Evolutionary conservation across 352 stramenopile genomes (phyloP), one percentile per base, ranked within the genome.

Genomic region (Globisporangium orthogonon): DNA sequence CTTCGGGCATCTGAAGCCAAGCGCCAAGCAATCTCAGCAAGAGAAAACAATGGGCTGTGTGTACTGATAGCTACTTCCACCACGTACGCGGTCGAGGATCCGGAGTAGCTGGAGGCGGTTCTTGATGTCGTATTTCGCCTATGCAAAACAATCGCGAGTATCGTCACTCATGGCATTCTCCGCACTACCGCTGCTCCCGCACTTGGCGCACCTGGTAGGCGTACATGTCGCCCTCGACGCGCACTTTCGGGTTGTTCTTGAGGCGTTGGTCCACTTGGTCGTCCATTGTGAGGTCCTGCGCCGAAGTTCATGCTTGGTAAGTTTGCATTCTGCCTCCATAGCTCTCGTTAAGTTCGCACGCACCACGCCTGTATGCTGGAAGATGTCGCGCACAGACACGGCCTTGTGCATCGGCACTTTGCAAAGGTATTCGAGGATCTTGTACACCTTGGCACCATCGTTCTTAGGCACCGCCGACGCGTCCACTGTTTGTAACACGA

Each of bases 111-210:
- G 82, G 44, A 80, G 70, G 29, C 68, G 70, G 59, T 91, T 90
- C 64, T 94, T 94, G 53, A 94, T 91, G 69, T 94, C 78, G 63
- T 91, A 94, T 74, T 94, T 94, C 43, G 84, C 84, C 74, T 92
- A 45, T n/a, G 17, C 15, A 45, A 45, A 13, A 45, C 6, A 10
- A 7, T 37, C 33, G 33, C 33, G 33, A 37, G n/a, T n/a, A 37
- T 5, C 33, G 33, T 37, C 33, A 37, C 33, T 10, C 33, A 7
- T 10, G 33, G 9, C 6, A 37, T 37, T 37, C 33, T 37, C 10
- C 33, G 9, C 33, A 37, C 33, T 37, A 7, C 10, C 33, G 33
- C 33, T 37, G 14, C 9, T n/a, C n/a, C n/a, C 35, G 35, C 35
- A 40, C 35, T 40, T 40, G 10, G 9, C 35, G 35, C 35, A 86